Evolutionary conservation across 148 eudicot species (phyloP).

Genomic region (Cornus florida): DNA sequence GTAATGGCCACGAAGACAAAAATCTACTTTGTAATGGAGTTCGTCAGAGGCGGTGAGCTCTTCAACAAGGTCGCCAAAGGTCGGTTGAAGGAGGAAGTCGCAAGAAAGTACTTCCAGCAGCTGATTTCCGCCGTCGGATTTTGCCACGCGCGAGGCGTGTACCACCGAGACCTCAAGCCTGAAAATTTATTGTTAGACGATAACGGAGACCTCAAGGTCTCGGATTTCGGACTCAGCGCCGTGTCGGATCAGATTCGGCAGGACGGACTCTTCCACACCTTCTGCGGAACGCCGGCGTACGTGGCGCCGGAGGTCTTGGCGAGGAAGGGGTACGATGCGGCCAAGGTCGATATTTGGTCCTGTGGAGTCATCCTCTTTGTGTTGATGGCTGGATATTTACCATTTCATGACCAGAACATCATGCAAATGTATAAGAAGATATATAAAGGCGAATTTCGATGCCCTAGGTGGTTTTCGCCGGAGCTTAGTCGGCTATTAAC

Average conservation of each 20-base stretch:
- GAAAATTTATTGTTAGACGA: constrained; percentile 35
- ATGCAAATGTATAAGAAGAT: constrained; percentile 36
- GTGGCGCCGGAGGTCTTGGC: constrained; percentile 37
- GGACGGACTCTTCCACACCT: constrained; percentile 32
- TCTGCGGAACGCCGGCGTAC: constrained; percentile 36
- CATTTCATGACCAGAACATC: constrained; percentile 29
- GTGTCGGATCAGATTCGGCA: constrained; percentile 30
- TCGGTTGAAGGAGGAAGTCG: constrained; percentile 28
- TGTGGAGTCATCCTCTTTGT: constrained; percentile 34
- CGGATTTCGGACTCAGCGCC: constrained; percentile 33
- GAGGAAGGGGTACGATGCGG: constrained; percentile 26
- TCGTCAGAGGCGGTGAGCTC: constrained; percentile 35
- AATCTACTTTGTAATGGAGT: constrained; percentile 36
- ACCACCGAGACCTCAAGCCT: constrained; percentile 31
- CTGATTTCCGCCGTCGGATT: constrained; percentile 32
- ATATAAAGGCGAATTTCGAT: constrained; percentile 30
- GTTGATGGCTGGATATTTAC: constrained; percentile 31
- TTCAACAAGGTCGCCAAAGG: constrained; percentile 37
- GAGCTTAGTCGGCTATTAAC: constrained; percentile 14
- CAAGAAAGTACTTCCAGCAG: constrained; percentile 31
- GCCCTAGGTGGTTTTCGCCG: constrained; percentile 34
- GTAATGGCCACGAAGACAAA: constrained; percentile 37
- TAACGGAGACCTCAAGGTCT: constrained; percentile 31
- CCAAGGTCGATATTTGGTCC: constrained; percentile 35
- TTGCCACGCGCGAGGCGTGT: constrained; percentile 39